These are phyloP conservation scores for Diaporthe amygdali DNA, from an alignment of 2,329 filamentous ascomycete genomes.

Conservation along the genomic window DNA sequence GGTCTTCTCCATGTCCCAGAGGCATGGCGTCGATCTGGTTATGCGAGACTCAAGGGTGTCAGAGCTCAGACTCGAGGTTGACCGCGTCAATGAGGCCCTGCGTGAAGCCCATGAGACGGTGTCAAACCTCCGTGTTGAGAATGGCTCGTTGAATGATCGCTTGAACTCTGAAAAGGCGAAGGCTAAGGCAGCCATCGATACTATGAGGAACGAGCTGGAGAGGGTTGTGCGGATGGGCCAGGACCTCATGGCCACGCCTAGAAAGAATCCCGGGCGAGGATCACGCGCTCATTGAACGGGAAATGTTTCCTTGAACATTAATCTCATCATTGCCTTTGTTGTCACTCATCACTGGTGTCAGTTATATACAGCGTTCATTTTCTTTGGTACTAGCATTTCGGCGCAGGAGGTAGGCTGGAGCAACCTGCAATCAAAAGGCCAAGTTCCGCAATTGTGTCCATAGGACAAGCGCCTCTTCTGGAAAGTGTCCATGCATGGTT, in stretches of 20 bases:
- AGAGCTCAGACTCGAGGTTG: slow-evolving; percentile 55
- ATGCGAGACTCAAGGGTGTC: slow-evolving; percentile 54
- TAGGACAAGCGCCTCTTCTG: too few relatives aligned
- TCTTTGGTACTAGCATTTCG: not conserved
- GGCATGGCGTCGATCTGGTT: slow-evolving; percentile 53
- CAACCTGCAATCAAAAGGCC: too few relatives aligned
- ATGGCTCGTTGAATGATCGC: slow-evolving; percentile 41
- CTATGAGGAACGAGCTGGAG: slow-evolving; percentile 58
- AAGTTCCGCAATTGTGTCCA: too few relatives aligned
- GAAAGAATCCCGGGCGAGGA: not conserved
- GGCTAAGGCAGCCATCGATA: slow-evolving; percentile 51
- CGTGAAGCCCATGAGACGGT: slow-evolving; percentile 53
- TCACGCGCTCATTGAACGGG: not conserved
- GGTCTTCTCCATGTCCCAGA: slow-evolving; percentile 40
- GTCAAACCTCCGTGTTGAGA: slow-evolving; percentile 51
- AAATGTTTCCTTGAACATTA: not conserved
- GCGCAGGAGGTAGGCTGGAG: not conserved
- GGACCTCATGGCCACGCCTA: slow-evolving; percentile 44
- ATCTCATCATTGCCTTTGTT: not conserved
- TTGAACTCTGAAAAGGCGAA: slow-evolving; percentile 44
- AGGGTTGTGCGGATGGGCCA: slow-evolving; percentile 52
- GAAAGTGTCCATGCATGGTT: too few relatives aligned
- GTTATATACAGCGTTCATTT: not conserved
- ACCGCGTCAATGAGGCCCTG: slow-evolving; percentile 50
- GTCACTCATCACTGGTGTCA: not conserved